Conservation (phyloP, 2,329 filamentous ascomycete genomes). For the Paraphaeosphaeria sporulosa region DNA sequence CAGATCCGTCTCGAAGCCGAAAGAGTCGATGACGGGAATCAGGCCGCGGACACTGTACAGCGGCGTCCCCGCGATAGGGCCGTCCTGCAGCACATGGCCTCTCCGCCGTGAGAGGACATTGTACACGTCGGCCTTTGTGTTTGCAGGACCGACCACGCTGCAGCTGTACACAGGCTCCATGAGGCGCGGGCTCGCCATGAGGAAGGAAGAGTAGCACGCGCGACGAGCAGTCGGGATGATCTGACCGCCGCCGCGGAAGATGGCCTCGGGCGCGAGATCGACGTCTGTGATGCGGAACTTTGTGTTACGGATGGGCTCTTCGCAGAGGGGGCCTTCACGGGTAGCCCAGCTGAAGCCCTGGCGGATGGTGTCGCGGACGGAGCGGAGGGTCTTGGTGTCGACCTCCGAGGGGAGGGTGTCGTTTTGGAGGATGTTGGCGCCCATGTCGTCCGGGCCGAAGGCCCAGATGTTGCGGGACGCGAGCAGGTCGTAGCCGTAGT, state of each 20-base stretch:
- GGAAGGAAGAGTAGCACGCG: constrained; percentile 93
- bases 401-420: constrained; percentile 95
- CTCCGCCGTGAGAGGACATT: constrained; percentile 87
- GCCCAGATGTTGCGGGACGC: constrained; percentile 97
- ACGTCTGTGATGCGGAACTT: constrained; percentile 97
- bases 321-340: constrained; percentile 92
- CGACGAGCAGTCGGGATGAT: constrained; percentile 95
- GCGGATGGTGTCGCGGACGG: constrained; percentile 88
- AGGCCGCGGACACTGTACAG: constrained; percentile 91
- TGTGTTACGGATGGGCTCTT: constrained; percentile 98
- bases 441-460: constrained; percentile 93
- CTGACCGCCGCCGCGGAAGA: constrained; percentile 93
- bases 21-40: constrained; percentile 94
- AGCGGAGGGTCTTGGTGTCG: constrained; percentile 87
- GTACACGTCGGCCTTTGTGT: constrained; percentile 87
- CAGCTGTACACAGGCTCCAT: constrained; percentile 97
- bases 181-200: constrained; percentile 93
- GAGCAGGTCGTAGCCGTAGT: constrained; percentile 95
- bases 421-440: constrained; percentile 95
- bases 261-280: constrained; percentile 84
- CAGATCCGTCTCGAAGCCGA: constrained; percentile 97
- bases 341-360: constrained; percentile 98
- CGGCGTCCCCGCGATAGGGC: constrained; percentile 91
- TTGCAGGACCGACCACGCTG: constrained; percentile 90
- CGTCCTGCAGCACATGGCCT: constrained; percentile 93